These are phyloP conservation scores for Leccinellum rugosiceps DNA, from an alignment of 768 basidiomycete species.

Conservation along the genomic window DNA sequence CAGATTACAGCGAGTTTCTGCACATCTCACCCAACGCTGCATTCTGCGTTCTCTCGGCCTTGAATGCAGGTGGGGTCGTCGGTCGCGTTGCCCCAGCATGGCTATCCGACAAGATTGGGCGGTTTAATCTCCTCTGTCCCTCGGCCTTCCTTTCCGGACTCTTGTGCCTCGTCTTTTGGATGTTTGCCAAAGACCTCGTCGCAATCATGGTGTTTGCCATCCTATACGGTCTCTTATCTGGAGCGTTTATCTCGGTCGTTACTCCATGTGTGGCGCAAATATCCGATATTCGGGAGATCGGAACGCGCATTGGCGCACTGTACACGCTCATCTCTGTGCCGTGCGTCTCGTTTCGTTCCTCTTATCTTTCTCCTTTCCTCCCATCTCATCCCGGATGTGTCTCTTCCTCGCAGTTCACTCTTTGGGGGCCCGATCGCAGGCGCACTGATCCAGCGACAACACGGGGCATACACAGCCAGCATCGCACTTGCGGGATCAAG, in stretches of 20 bases:
- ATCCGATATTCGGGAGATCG: slow-evolving; percentile 55
- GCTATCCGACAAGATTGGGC: slow-evolving; percentile 61
- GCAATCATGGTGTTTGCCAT: slow-evolving; percentile 50
- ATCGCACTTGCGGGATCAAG: slow-evolving; percentile 60
- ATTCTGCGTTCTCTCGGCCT: slow-evolving; percentile 58
- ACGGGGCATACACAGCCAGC: slow-evolving; percentile 48
- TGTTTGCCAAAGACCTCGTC: slow-evolving; percentile 39
- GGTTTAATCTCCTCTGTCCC: slow-evolving; percentile 64
- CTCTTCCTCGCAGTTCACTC: slow-evolving; percentile 43
- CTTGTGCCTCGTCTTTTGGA: slow-evolving; percentile 57
- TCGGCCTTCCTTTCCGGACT: slow-evolving; percentile 62
- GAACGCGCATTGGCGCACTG: slow-evolving; percentile 59
- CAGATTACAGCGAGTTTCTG: slow-evolving; percentile 49
- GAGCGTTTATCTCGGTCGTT: slow-evolving; percentile 65
- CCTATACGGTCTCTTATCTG: slow-evolving; percentile 62
- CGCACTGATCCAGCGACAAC: slow-evolving; percentile 43
- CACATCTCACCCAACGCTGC: slow-evolving; percentile 36
- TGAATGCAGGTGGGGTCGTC: slow-evolving; percentile 66
- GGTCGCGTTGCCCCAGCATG: slow-evolving; percentile 65
- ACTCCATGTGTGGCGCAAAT: slow-evolving; percentile 69
- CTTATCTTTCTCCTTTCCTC: not conserved
- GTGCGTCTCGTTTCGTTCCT: slow-evolving; percentile 44
- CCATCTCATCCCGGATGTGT: not conserved
- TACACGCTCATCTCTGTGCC: slow-evolving; percentile 67
- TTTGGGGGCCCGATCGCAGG: slow-evolving; percentile 66